Percentiles rank a stretch among this genome's conserved stretches.
These are phyloP conservation scores for Fraxinus baroniana DNA, from an alignment of 305 asterid species.

Conservation along the genomic window DNA sequence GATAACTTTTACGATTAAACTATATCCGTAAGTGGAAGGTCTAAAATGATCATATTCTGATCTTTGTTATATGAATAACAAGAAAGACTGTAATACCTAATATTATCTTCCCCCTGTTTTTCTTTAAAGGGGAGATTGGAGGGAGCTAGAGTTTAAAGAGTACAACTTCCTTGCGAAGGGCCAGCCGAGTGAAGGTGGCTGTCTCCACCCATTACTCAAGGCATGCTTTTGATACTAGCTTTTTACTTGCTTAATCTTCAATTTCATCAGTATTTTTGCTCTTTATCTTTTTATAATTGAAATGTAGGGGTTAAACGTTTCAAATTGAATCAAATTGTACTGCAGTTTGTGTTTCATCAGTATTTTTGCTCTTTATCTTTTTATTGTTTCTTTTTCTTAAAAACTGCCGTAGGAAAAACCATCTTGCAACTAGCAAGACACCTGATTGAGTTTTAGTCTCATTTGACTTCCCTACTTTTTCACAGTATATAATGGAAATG, in stretches of 20 bases:
- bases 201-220: conserved; percentile 90
- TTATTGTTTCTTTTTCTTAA: not conserved
- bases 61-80: conserved; percentile 1
- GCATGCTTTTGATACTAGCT: conserved; percentile 37
- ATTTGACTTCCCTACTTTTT: not conserved
- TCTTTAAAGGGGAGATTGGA: conserved; percentile 83
- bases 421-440: conserved; percentile 10
- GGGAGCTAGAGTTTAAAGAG: conserved; percentile 82
- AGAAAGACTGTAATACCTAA: not conserved
- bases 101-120: conserved; percentile 11
- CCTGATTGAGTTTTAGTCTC: not conserved
- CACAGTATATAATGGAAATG: not conserved
- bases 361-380: too few species aligned
- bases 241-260: conserved; percentile 17
- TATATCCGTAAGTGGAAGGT: not conserved
- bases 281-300: conserved; percentile 12
- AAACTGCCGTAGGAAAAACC: not conserved
- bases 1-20: not conserved
- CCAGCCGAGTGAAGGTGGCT: conserved; percentile 92
- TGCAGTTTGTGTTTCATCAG: conserved; percentile 7
- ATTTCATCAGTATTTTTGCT: not conserved
- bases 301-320: not conserved
- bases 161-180: conserved; percentile 95
- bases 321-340: conserved; percentile 5
- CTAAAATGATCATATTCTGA: not conserved